Base-by-base conservation (phyloP, 2,329 filamentous ascomycete species). In the Claviceps digitariae region DNA sequence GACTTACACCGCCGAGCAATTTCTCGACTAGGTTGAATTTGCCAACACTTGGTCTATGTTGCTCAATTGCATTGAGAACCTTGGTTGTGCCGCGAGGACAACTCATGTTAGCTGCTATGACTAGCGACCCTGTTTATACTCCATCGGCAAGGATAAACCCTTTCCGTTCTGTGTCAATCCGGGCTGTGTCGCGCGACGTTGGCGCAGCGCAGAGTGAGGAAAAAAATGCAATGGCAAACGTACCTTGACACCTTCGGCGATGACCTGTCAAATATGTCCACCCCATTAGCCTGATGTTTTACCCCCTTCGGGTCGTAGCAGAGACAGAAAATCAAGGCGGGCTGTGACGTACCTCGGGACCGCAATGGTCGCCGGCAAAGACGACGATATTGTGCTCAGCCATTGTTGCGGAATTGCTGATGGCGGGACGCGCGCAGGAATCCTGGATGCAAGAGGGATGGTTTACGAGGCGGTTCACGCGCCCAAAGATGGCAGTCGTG, bases 1-100 rank as follows among this genome's bases (percentile, higher is more conserved):
- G 57, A 80, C 86, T 73, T 79, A 93, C 90, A 63, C 90, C 90
- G 63, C 90, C 90, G 54, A 96, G 79, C 57, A 93, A 76, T 67
- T 95, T 88, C 54, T 94, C 81, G 68, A 95, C 81, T 63, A 95
- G 84, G 68, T 93, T 88, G 74, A 96, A 94, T 62, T 83, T 83
- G 66, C 72, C 74, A 57, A 86, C 77, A 61, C 84, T 78, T 57
- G 82, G 77, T 64, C 81, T 82, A 61, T 74, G 72, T 62, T 82
- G 79, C 72, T 94, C 86, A 56, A 95, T 75, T 10, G 84, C 78
- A 64, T 84, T 85, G 64, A 96, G 79, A 60, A 91, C 74, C 87
- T 93, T 64, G 27, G n/a, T 49, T 15, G 15, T 48, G 45, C 38
- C 34, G 38, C 38, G n/a, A 34, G 38, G 27, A 34, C 49, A 50